phyloP scores from a whole-genome alignment of 75 land plant genomes.

The Picea glauca region DNA sequence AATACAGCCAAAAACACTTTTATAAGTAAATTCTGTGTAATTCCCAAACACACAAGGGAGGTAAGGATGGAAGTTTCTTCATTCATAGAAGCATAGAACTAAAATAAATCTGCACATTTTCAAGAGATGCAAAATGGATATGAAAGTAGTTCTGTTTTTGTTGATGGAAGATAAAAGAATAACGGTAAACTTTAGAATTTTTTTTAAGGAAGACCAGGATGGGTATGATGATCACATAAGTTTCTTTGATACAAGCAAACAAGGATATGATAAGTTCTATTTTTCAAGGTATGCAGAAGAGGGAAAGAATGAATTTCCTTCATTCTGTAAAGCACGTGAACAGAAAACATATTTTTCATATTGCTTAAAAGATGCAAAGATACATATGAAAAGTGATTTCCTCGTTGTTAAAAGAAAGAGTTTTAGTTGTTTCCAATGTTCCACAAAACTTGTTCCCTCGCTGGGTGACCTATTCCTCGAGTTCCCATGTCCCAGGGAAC shows the following conservation, averaged over 20 bases:
- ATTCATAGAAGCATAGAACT: not conserved
- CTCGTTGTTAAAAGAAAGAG: too few species aligned
- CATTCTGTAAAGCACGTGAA: not conserved
- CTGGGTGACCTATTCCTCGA: too few species aligned
- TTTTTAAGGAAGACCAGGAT: not conserved
- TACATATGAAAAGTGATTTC: not conserved
- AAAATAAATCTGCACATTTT: not conserved
- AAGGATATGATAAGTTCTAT: not conserved
- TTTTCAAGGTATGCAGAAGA: not conserved
- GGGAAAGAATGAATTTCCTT: not conserved
- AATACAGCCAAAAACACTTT: constrained; percentile 3
- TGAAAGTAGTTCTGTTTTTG: too few species aligned
- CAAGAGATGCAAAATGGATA: not conserved
- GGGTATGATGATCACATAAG: not conserved
- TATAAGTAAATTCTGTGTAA: not conserved
- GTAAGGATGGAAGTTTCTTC: not conserved
- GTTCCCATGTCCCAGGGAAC: too few species aligned
- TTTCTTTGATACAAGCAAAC: not conserved
- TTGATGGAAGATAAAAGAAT: not conserved
- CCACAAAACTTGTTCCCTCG: too few species aligned
- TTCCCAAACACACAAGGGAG: not conserved
- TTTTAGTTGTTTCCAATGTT: too few species aligned
- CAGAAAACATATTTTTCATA: not conserved
- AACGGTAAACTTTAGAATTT: not conserved
- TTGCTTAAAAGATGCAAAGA: not conserved